These are phyloP conservation scores for Melaleuca quinquenervia DNA, from an alignment of 345 rosid genomes.

Conservation along the genomic window DNA sequence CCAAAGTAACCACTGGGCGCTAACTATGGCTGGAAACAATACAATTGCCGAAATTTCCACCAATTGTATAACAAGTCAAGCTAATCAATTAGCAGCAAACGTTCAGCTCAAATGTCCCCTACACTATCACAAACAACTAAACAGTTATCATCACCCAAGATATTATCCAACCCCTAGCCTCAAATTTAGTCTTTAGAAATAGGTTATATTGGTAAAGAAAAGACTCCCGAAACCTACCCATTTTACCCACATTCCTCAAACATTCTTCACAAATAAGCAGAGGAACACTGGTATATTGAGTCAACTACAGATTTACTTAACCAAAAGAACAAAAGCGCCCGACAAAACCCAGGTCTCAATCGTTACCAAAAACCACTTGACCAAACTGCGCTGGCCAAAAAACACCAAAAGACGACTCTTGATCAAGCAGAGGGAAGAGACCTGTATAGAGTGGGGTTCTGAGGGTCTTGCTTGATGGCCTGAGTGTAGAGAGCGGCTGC, in stretches of 20 bases:
- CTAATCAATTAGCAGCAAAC: background rate
- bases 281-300: background rate
- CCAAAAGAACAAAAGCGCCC: background rate
- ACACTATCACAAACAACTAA: background rate
- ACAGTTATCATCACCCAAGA: background rate
- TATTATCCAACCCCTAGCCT: background rate
- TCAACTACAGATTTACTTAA: background rate
- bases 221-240: background rate
- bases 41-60: background rate
- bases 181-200: background rate
- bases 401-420: background rate
- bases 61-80: background rate
- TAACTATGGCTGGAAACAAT: background rate
- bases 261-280: background rate
- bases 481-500: slow-evolving; percentile 98
- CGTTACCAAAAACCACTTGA: background rate
- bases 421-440: background rate
- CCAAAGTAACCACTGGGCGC: background rate
- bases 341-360: background rate
- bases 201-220: background rate
- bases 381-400: background rate
- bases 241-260: background rate
- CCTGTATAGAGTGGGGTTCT: slow-evolving; percentile 91
- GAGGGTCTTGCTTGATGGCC: slow-evolving; percentile 91
- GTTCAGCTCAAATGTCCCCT: background rate